Evolutionary conservation across 148 eudicot genomes (phyloP).

Genomic region (Heliosperma pusillum): DNA sequence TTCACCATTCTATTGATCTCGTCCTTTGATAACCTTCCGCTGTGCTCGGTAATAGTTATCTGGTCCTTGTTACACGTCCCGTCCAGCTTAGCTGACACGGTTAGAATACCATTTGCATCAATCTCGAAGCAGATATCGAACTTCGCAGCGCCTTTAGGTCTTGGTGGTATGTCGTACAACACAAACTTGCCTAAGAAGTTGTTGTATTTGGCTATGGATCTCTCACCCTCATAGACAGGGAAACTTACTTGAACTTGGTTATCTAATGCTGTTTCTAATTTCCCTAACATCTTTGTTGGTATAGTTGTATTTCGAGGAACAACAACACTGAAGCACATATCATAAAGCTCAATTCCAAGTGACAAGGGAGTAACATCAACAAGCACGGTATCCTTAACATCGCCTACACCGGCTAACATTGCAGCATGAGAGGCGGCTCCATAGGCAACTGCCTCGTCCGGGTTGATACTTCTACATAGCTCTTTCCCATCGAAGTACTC

Average conservation of each 20-base stretch:
- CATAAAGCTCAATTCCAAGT: not conserved
- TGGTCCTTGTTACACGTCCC: slow-evolving; percentile 9
- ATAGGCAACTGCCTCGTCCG: slow-evolving; percentile 16
- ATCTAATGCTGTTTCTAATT: not conserved
- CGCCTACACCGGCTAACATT: not conserved
- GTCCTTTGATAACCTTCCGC: slow-evolving; percentile 6
- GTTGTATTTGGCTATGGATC: not conserved
- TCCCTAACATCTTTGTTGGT: not conserved
- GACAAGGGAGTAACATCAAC: slow-evolving; percentile 5
- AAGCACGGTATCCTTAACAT: not conserved
- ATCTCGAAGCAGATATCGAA: slow-evolving; percentile 16
- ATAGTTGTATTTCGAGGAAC: not conserved
- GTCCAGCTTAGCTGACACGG: slow-evolving; percentile 9
- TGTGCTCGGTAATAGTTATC: slow-evolving; percentile 8
- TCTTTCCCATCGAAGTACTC: slow-evolving; percentile 6
- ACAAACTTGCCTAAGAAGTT: not conserved
- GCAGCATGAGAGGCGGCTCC: slow-evolving; percentile 8
- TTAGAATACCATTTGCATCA: slow-evolving; percentile 20
- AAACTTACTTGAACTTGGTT: not conserved
- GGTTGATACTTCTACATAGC: slow-evolving; percentile 1
- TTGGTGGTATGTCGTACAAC: not conserved
- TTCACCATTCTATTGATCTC: slow-evolving; percentile 24
- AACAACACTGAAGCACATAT: not conserved
- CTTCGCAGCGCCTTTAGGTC: not conserved
- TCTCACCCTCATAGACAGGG: not conserved